Evolutionary conservation across 345 rosid species (phyloP).

Genomic region (Eucalyptus tenuipes): DNA sequence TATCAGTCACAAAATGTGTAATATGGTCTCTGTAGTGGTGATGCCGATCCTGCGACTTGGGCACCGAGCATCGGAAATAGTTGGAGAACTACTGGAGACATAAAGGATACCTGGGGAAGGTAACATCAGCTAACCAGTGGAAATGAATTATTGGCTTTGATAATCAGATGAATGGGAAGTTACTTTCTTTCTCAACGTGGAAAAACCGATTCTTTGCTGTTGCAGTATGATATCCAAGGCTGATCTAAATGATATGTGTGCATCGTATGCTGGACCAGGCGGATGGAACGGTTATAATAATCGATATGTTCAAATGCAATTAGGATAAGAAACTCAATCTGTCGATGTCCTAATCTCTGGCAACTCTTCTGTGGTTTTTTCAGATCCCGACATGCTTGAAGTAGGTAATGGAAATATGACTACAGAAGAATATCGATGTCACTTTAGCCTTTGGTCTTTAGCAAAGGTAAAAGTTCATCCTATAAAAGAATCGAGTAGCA

Average conservation of each 20-base stretch:
- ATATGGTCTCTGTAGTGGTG: constrained; percentile 8
- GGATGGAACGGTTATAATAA: constrained; percentile 33
- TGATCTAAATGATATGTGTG: constrained; percentile 25
- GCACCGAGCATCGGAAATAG: constrained; percentile 31
- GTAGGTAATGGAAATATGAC: constrained; percentile 26
- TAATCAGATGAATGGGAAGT: not conserved
- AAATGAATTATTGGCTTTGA: not conserved
- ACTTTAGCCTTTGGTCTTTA: constrained; percentile 25
- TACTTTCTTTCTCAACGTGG: not conserved
- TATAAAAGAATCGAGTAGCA: not conserved
- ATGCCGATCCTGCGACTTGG: constrained; percentile 35
- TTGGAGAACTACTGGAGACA: constrained; percentile 53
- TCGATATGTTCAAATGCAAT: not conserved
- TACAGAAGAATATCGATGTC: constrained; percentile 10
- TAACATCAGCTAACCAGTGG: not conserved
- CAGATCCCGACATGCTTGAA: constrained; percentile 31
- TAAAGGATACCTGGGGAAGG: constrained; percentile 30
- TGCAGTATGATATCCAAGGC: constrained; percentile 22
- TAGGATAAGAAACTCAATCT: not conserved
- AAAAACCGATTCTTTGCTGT: not conserved
- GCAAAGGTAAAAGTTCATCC: not conserved
- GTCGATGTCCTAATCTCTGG: not conserved
- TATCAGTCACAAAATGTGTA: not conserved
- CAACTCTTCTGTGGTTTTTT: not conserved
- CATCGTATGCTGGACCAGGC: constrained; percentile 42